Base-by-base conservation (phyloP, 139 green algal species). In the Pleodorina starrii region DNA sequence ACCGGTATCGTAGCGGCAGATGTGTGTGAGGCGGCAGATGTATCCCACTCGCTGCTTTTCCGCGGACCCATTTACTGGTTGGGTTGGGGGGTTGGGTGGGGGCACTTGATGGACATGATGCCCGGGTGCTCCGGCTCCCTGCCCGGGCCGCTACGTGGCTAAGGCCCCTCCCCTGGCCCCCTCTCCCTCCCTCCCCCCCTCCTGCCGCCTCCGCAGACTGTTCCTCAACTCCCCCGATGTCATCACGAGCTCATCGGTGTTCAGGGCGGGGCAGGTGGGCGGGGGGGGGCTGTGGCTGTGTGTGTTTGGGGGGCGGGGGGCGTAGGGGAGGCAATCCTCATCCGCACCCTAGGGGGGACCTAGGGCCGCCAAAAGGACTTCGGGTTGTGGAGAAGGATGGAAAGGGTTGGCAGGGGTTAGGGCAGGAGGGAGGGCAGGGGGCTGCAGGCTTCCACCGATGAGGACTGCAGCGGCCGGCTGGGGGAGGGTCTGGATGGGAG, bases 151-250 rank as follows among this genome's bases (percentile, higher is more conserved):
- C 54, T 5, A 66, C 25, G 29, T 12, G 54, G n/a, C n/a, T 66
- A 66, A 25, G 21, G 21, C 5, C 3, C 3, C 29, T 12, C 54
- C 25, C 54, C 2, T 66, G 21, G 6, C 21, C 54, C 50, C 54
- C 29, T 12, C 6, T 66, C 54, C 54, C 54, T 25, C 29, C 6
- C 3, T 66, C 54, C 54, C 54, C 54, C 3, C 54, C 25, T 66
- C 29, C 29, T 66, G 3, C 25, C 54, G 29, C n/a, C n/a, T n/a
- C n/a, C 9, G 2, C 48, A 85, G 78, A 51, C 51, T 85, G 35
- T 46, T 85, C 48, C 51, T 85, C 48, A 85, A 85, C 78, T 85
- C 78, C 1, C 78, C 78, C 32, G 78, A 85, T 35, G 78, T 85
- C 17, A 1, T 85, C 35, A 73, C 78, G 5, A 73, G 21, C 51